Evolutionary conservation across 2,329 filamentous ascomycete genomes (phyloP).

Genomic region (Botryotinia narcissicola): DNA sequence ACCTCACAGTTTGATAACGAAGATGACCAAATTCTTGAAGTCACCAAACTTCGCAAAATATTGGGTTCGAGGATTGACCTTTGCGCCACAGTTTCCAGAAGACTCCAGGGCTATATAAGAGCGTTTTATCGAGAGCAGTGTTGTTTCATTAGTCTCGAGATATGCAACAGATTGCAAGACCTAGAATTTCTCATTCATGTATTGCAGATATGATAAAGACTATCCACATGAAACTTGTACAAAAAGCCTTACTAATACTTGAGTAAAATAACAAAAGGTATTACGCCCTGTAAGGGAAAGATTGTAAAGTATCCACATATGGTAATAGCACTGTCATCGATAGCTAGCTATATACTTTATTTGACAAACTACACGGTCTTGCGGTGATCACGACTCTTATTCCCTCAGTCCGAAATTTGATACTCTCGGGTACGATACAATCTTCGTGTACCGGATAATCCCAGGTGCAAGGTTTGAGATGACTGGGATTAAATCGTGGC

Average conservation of each 20-base stretch:
- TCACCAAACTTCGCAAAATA: too few relatives aligned
- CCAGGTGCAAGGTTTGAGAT: background rate
- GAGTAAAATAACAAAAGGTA: fast-evolving
- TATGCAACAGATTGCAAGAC: too few relatives aligned
- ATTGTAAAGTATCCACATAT: background rate
- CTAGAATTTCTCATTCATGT: background rate
- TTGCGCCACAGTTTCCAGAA: too few relatives aligned
- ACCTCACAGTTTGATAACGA: background rate
- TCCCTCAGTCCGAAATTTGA: background rate
- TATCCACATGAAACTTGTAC: background rate
- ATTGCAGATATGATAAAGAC: background rate
- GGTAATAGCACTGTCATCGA: background rate
- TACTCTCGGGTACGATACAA: background rate
- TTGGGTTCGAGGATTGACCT: too few relatives aligned
- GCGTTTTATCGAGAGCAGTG: too few relatives aligned
- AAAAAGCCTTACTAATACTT: background rate
- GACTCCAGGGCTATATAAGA: too few relatives aligned
- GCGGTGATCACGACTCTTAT: background rate
- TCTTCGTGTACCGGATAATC: background rate
- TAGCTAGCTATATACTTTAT: background rate
- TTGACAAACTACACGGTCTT: background rate
- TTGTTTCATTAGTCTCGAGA: too few relatives aligned
- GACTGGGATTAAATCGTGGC: background rate
- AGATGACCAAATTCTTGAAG: background rate
- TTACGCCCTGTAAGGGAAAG: too few relatives aligned